Base-by-base conservation (phyloP, 495 filamentous ascomycete species). In the Annulohypoxylon nitens region DNA sequence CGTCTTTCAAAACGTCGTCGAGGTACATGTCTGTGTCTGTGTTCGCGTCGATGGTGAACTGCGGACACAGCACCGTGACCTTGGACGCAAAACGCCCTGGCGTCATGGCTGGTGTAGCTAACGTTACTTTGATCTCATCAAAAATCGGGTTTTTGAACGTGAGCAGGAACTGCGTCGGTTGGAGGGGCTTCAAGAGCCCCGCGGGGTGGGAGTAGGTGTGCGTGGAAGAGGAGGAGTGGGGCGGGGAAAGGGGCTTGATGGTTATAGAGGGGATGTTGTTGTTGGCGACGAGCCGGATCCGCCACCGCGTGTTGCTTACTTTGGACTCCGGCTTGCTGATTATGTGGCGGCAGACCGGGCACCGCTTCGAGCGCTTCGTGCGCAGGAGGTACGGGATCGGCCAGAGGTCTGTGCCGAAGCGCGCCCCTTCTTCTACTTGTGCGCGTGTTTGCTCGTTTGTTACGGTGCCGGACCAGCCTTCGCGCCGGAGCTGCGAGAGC, bases 261-360 rank as follows among this genome's bases (percentile, higher is more conserved):
- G 83, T 83, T 61, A 98, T 87, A 26, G 90, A 89, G 3, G 97
- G 96, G 71, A 99, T 92, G 82, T 96, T 94, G 82, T 91, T 94
- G 69, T 93, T 85, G 8, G 96, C 96, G 16, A 98, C 91, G 16
- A 98, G 88, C 61, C 91, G 89, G 81, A 98, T 97, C 54, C 93
- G 88, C 86, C 93, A 97, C 45, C 94, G 91, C 10, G 93, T 96
- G 14, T 89, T 93, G 53, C 88, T 86, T 11, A 97, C 89, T 78
- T 98, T 98, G 67, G 89, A 86, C 81, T 99, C 97, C n/a, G 94
- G 95, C 78, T 96, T 96, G 58, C 92, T 91, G 77, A 99, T 91
- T 81, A 98, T 97, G 84, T 98, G 95, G 4, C 95, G 91, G 85
- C 96, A 99, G 10, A 90, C 88, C 69, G 91, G 89, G 82, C 96